phyloP scores from a whole-genome alignment of 495 filamentous ascomycete species.

The Penicillium lividum region DNA sequence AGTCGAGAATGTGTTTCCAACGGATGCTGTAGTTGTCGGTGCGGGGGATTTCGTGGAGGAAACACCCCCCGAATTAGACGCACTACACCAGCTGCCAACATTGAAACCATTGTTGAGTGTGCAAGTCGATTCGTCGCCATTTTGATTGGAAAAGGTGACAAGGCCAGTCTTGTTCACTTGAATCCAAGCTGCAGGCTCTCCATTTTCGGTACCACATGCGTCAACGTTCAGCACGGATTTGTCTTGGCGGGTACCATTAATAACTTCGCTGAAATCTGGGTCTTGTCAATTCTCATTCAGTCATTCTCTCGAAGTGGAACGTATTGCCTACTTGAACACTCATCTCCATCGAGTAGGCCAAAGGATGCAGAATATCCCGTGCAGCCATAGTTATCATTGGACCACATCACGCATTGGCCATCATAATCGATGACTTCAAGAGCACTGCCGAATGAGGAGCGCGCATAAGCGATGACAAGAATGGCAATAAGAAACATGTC shows the following conservation, averaged over 20 bases:
- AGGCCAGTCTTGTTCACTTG: not conserved
- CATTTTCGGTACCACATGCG: not conserved
- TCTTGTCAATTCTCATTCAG: no score
- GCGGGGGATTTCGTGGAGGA: not conserved
- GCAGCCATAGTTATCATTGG: constrained; percentile 4
- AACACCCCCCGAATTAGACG: not conserved
- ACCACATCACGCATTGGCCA: constrained; percentile 5
- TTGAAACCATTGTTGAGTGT: not conserved
- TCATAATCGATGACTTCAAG: constrained; percentile 10
- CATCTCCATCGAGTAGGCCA: constrained; percentile 3
- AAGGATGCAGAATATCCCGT: constrained; percentile 11
- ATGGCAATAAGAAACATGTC: no score
- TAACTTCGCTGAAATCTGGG: no score
- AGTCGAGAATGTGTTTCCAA: no score
- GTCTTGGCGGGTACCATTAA: no score
- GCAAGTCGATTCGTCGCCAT: not conserved
- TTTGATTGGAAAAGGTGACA: not conserved
- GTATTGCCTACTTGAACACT: constrained; percentile 8
- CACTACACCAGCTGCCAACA: not conserved
- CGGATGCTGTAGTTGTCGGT: no score
- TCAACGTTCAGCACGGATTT: not conserved
- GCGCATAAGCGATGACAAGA: no score
- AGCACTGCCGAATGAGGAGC: not conserved
- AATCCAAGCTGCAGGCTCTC: not conserved
- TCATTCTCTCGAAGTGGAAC: no score